phyloP scores from a whole-genome alignment of 164 flowering plant genomes.

The Magnolia sinica region DNA sequence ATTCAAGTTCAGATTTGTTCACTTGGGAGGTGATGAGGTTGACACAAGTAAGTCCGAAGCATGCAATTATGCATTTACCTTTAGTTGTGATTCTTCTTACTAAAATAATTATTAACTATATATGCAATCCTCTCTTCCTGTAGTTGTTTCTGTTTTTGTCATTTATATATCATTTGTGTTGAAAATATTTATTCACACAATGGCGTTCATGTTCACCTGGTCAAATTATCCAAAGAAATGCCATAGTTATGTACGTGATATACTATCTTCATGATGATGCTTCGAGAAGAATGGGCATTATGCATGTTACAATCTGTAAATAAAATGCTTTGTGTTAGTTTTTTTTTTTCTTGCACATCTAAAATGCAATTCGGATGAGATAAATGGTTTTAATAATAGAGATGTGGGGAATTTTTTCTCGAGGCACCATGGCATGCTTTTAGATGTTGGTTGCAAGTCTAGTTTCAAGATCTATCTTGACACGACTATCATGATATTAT shows the following conservation, averaged over 20 bases:
- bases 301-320: background rate
- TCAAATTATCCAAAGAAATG: background rate
- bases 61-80: too few relatives aligned
- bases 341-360: background rate
- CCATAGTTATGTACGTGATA: background rate
- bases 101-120: background rate
- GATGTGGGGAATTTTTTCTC: too few relatives aligned
- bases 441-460: too few relatives aligned
- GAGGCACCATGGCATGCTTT: too few relatives aligned
- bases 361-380: background rate
- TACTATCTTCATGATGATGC: background rate
- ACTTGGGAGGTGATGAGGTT: conserved; percentile 95
- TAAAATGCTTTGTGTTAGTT: background rate
- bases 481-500: too few relatives aligned
- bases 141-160: background rate
- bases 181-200: background rate
- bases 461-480: too few relatives aligned
- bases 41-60: conserved; percentile 51
- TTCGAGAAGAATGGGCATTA: background rate
- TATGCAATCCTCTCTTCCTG: background rate
- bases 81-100: too few relatives aligned
- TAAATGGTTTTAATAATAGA: too few relatives aligned
- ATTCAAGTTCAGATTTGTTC: conserved; percentile 76
- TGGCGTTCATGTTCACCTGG: background rate
- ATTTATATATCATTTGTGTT: background rate